Percentiles rank a stretch among this genome's conserved stretches.
Conservation (phyloP, 768 basidiomycete species). For the Suillus sp. region DNA sequence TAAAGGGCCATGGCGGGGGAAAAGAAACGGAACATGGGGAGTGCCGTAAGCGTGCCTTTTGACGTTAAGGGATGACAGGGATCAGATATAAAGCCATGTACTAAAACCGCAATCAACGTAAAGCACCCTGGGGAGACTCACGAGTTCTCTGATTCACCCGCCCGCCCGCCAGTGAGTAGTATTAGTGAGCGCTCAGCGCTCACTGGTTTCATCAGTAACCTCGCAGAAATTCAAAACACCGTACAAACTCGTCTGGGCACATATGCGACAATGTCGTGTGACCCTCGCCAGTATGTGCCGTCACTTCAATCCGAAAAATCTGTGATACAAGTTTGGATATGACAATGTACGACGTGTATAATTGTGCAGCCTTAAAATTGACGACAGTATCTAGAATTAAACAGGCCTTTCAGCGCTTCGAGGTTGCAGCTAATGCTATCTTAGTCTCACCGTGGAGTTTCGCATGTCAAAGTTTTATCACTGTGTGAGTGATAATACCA, state of each 20-base stretch:
- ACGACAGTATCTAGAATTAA: background rate
- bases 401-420: background rate
- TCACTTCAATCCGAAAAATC: background rate
- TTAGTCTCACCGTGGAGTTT: background rate
- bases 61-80: too few relatives aligned
- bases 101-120: too few relatives aligned
- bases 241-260: background rate
- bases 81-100: too few relatives aligned
- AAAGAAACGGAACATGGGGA: too few relatives aligned
- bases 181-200: too few relatives aligned
- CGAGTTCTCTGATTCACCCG: too few relatives aligned
- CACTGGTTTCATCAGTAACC: too few relatives aligned
- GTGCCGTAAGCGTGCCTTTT: too few relatives aligned
- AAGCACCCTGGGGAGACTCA: too few relatives aligned
- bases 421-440: background rate
- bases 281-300: background rate
- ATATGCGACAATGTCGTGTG: background rate
- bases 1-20: too few relatives aligned
- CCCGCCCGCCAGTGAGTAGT: too few relatives aligned
- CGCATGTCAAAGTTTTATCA: background rate
- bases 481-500: conserved; percentile 2
- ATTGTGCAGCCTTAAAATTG: background rate
- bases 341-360: background rate
- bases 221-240: background rate
- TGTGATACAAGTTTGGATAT: background rate